phyloP scores from a whole-genome alignment of 2,329 filamentous ascomycete genomes.

The Hymenoscyphus infarciens region DNA sequence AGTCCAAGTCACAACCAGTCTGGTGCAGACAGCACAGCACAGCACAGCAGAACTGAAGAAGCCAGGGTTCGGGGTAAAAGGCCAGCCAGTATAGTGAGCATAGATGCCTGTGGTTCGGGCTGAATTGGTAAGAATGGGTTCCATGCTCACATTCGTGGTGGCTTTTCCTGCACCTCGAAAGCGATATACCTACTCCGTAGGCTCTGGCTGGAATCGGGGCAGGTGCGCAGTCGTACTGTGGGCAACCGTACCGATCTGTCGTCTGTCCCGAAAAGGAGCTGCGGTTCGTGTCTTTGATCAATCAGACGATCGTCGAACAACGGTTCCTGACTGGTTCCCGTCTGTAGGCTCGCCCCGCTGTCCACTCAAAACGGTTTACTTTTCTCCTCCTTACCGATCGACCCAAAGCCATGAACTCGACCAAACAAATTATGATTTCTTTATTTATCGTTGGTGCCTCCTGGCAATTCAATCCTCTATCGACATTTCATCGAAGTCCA shows the following conservation, averaged over 20 bases:
- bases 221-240: background rate
- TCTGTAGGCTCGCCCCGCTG: constrained; percentile 5
- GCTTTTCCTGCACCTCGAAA: constrained; percentile 15
- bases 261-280: constrained; percentile 14
- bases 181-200: too few relatives aligned
- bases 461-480: background rate
- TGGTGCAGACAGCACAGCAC: too few relatives aligned
- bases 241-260: constrained; percentile 12
- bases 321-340: constrained; percentile 6
- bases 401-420: constrained; percentile 15
- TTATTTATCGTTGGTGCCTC: background rate
- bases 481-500: background rate
- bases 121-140: constrained; percentile 6
- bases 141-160: background rate
- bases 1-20: background rate
- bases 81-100: constrained; percentile 1
- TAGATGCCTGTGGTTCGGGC: constrained; percentile 9
- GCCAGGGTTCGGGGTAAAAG: constrained; percentile 11
- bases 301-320: constrained; percentile 14
- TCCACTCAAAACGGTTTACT: constrained; percentile 7
- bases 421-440: background rate
- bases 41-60: background rate
- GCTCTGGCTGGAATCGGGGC: constrained; percentile 2
- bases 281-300: constrained; percentile 16
- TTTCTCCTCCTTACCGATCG: constrained; percentile 13